Evolutionary conservation across 345 rosid species (phyloP).

Genomic region (Brassica nigra): DNA sequence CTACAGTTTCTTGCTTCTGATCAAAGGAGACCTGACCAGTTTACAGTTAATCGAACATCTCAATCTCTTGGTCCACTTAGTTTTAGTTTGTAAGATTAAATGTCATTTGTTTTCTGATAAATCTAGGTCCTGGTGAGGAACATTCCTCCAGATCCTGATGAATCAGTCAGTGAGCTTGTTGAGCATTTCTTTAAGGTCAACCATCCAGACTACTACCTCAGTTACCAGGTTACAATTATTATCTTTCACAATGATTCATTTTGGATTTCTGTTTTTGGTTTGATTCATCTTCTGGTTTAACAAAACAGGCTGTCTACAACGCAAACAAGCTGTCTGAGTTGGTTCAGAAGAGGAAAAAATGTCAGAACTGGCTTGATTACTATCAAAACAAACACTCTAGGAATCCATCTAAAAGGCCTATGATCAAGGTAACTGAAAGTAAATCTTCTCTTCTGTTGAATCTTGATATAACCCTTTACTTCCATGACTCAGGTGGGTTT

Average conservation of each 20-base stretch:
- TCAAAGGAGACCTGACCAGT: conserved; percentile 75
- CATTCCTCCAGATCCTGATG: conserved; percentile 91
- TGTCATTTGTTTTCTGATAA: conserved; percentile 1
- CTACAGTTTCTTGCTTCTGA: conserved; percentile 90
- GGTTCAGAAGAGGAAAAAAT: conserved; percentile 61
- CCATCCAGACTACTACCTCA: conserved; percentile 81
- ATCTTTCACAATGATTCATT: neutral
- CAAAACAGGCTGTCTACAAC: conserved; percentile 70
- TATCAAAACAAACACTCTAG: conserved; percentile 74
- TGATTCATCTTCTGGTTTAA: conserved; percentile 3
- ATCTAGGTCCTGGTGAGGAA: conserved; percentile 80
- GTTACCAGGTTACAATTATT: conserved; percentile 69
- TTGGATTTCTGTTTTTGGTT: neutral
- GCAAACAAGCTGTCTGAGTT: conserved; percentile 70
- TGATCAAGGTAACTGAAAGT: conserved; percentile 46
- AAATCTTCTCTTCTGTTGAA: neutral
- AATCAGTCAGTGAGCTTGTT: conserved; percentile 77
- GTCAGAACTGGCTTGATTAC: conserved; percentile 85
- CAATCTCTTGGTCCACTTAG: conserved; percentile 5
- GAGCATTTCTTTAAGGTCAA: conserved; percentile 91
- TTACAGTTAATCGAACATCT: conserved; percentile 51
- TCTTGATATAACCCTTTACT: conserved; percentile 18
- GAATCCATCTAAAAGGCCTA: conserved; percentile 57
- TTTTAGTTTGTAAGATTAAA: neutral
- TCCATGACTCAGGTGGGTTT: conserved; percentile 61